Percentiles rank a stretch among this genome's conserved stretches.
These are phyloP conservation scores for Penicillium sumatraense DNA, from an alignment of 2,329 filamentous ascomycete species.

Conservation along the genomic window DNA sequence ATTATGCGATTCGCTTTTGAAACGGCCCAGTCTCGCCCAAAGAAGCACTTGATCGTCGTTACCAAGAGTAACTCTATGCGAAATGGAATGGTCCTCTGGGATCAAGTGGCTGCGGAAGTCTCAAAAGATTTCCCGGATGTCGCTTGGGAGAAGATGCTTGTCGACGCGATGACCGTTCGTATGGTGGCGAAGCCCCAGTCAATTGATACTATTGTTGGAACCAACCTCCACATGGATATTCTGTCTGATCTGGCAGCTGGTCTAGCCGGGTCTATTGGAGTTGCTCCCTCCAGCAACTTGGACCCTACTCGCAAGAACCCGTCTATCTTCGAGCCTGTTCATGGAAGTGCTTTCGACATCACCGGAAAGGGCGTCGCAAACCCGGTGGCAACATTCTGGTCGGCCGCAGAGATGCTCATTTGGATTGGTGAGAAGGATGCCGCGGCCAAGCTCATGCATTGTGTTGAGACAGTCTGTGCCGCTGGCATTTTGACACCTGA, in stretches of 20 bases:
- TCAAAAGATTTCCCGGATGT: conserved; percentile 57
- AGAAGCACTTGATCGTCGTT: conserved; percentile 57
- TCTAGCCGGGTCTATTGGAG: conserved; percentile 70
- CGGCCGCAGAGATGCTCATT: conserved; percentile 68
- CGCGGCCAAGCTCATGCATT: conserved; percentile 60
- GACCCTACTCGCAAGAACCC: conserved; percentile 66
- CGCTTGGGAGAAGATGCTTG: conserved; percentile 59
- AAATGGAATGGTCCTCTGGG: conserved; percentile 62
- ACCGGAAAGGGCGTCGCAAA: conserved; percentile 65
- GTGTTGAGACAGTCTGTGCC: conserved; percentile 64
- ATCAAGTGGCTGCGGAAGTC: conserved; percentile 55
- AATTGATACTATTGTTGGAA: conserved; percentile 59
- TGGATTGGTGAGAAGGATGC: conserved; percentile 64
- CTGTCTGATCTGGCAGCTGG: conserved; percentile 72
- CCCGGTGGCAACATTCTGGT: conserved; percentile 70
- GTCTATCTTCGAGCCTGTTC: conserved; percentile 67
- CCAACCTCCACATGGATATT: conserved; percentile 65
- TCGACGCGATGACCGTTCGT: conserved; percentile 61
- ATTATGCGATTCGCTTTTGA: conserved; percentile 61
- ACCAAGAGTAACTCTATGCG: conserved; percentile 62
- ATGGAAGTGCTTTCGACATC: conserved; percentile 68
- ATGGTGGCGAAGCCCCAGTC: conserved; percentile 58
- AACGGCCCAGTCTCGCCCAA: conserved; percentile 51
- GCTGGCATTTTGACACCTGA: conserved; percentile 60
- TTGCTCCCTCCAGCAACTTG: conserved; percentile 70